Base-by-base conservation (phyloP, 1,139 yeast species). In the Blastobotrys illinoisensis region DNA sequence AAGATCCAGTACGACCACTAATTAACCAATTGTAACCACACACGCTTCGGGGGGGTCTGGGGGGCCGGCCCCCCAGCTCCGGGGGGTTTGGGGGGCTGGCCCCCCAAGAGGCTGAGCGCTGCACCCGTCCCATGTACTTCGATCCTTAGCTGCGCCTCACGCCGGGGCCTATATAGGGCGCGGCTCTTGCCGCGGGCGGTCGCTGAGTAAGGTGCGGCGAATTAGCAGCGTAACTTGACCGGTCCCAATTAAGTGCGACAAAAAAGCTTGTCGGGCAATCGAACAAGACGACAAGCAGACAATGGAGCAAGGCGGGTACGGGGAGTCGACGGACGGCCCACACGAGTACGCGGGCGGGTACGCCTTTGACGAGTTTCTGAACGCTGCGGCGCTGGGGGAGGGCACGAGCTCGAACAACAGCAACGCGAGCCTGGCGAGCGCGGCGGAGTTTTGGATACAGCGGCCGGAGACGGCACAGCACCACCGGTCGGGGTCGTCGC, bases 1-100 rank as follows among this genome's bases (percentile, higher is more conserved):
- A 64, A 64, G 54, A 56, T 64, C 51, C 68, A 64, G 52, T 62
- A 59, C 54, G 57, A 55, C 46, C 52, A 18, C 14, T 21, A 20
- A n/a, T n/a, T n/a, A n/a, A n/a, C n/a, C n/a, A n/a, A n/a, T n/a
- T n/a, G n/a, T n/a, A n/a, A n/a, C n/a, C n/a, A n/a, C n/a, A n/a
- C n/a, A n/a, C n/a, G n/a, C n/a, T n/a, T n/a, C n/a, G n/a, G n/a
- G 23, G 23, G 23, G 23, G 23, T 21, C 23, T 21, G 23, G 23
- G 23, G 23, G 23, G 23, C 5, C 6, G 5, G 4, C 23, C 23
- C 23, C 23, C 23, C 23, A 21, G 32, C 32, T 11, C 32, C 32
- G 32, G 32, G 32, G 32, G 32, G 32, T 26, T 26, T 26, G 32
- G 32, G 32, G 32, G 32, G 32, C 32, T 26, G 32, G 32, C 32